Percentiles rank a stretch among this genome's conserved stretches.
Evolutionary conservation across 2,329 filamentous ascomycete species (phyloP).

Genomic region (Xylaria sp.): DNA sequence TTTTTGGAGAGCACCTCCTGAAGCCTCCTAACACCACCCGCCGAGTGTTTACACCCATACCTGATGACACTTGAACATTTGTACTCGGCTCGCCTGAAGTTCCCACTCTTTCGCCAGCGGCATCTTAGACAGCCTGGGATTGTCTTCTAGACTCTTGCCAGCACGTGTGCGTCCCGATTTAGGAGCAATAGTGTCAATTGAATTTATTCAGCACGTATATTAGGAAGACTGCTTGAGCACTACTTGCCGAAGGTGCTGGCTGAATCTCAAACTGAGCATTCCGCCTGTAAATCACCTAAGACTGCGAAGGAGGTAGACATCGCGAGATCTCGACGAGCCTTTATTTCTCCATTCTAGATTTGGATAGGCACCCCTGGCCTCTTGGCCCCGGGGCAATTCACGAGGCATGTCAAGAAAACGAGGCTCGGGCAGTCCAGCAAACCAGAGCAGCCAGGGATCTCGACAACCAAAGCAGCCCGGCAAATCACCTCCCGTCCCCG

Average conservation of each 20-base stretch:
- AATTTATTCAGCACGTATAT: neutral
- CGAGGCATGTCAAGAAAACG: neutral
- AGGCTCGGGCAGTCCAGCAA: neutral
- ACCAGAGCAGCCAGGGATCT: neutral
- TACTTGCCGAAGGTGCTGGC: neutral
- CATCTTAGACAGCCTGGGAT: neutral
- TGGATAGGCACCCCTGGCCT: neutral
- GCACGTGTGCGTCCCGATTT: neutral
- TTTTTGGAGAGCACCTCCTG: neutral
- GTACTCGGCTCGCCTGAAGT: neutral
- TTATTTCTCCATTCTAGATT: neutral
- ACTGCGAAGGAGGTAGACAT: neutral
- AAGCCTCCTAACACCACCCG: neutral
- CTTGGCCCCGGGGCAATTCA: neutral
- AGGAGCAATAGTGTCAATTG: constrained; percentile 7
- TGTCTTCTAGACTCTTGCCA: neutral
- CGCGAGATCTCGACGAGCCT: neutral
- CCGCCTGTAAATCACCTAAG: neutral
- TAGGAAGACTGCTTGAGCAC: neutral
- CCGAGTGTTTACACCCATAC: neutral
- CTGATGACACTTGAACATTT: neutral
- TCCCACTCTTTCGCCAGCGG: neutral
- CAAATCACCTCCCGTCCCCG: neutral
- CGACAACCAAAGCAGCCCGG: neutral
- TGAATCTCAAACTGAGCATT: neutral